These are phyloP conservation scores for Diaporthe ampelina DNA, from an alignment of 2,329 filamentous ascomycete species.

Conservation along the genomic window DNA sequence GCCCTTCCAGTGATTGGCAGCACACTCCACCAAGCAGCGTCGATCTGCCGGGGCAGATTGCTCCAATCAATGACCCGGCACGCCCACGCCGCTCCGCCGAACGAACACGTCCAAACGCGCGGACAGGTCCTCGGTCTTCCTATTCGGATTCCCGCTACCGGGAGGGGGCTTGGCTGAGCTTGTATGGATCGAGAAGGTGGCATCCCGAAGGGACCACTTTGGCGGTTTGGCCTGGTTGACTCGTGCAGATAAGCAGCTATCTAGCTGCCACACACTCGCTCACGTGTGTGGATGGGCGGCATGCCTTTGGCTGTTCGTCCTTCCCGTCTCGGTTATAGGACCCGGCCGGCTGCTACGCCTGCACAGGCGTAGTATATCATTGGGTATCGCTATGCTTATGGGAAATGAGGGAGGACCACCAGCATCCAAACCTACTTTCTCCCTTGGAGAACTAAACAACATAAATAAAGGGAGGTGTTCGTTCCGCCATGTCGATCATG, in stretches of 20 bases:
- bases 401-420: slow-evolving; percentile 12
- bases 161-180: slow-evolving; percentile 12
- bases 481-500: not conserved
- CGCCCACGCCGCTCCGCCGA: not conserved
- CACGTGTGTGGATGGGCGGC: slow-evolving; percentile 27
- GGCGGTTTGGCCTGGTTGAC: not conserved
- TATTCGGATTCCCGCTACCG: slow-evolving; percentile 1
- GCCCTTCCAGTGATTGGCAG: slow-evolving; percentile 9
- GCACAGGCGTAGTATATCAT: not conserved
- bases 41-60: slow-evolving; percentile 5
- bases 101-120: slow-evolving; percentile 8
- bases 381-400: slow-evolving; percentile 2
- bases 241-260: slow-evolving; percentile 22
- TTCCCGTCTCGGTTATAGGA: slow-evolving; percentile 29
- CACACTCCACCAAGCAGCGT: not conserved
- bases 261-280: slow-evolving; percentile 18
- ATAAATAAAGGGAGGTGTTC: slow-evolving; percentile 5
- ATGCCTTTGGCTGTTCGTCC: slow-evolving; percentile 4
- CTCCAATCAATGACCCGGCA: not conserved
- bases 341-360: slow-evolving; percentile 13
- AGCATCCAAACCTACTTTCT: not conserved
- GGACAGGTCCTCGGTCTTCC: slow-evolving; percentile 5
- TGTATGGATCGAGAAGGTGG: slow-evolving; percentile 32
- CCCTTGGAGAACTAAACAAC: not conserved
- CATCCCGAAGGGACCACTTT: not conserved